phyloP scores from a whole-genome alignment of 108 stramenopile species.

The Nannochloropsis salina region DNA sequence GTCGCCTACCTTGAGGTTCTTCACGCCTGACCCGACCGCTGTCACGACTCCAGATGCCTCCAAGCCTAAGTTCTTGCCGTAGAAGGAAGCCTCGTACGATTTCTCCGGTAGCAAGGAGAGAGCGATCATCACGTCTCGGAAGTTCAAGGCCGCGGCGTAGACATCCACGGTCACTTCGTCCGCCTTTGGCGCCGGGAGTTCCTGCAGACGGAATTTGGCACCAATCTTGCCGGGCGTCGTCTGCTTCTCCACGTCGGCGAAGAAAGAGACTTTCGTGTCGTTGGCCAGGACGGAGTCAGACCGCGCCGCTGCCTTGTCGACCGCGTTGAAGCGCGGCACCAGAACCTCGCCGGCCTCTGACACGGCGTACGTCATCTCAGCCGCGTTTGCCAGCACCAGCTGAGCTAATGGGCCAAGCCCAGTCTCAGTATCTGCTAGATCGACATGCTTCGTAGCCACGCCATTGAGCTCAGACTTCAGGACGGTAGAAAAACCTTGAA shows the following conservation, averaged over 20 bases:
- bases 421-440: not conserved
- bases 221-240: not conserved
- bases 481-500: not conserved
- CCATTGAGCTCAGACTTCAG: not conserved
- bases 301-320: not conserved
- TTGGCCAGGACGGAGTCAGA: not conserved
- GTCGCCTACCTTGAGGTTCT: not conserved
- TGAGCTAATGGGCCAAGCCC: not conserved
- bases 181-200: slow-evolving; percentile 11
- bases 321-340: not conserved
- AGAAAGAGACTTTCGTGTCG: not conserved
- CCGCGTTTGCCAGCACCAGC: not conserved
- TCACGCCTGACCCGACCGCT: not conserved
- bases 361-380: not conserved
- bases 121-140: not conserved
- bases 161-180: not conserved
- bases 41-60: slow-evolving; percentile 6
- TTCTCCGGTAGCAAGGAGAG: not conserved
- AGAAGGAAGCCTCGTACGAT: not conserved
- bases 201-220: slow-evolving; percentile 3
- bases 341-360: not conserved
- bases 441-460: not conserved
- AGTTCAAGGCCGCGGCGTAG: not conserved
- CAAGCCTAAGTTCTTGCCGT: not conserved
- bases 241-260: not conserved